These are phyloP conservation scores for Epicoccum nigrum DNA, from an alignment of 2,329 filamentous ascomycete species.

Conservation along the genomic window DNA sequence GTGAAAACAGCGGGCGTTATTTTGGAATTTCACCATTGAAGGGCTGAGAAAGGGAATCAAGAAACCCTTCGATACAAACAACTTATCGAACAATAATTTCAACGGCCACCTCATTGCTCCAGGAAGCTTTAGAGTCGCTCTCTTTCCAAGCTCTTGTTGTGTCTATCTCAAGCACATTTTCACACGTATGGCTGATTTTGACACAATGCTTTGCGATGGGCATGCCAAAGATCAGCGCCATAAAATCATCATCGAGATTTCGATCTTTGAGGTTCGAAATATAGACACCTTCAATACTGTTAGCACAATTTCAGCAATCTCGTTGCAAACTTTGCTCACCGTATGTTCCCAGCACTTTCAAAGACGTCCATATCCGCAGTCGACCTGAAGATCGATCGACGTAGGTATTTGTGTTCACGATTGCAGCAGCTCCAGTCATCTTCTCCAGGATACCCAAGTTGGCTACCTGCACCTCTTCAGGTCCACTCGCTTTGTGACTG, in stretches of 20 bases:
- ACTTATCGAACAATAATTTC: slow-evolving; percentile 41
- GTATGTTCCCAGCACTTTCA: slow-evolving; percentile 81
- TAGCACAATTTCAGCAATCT: background rate
- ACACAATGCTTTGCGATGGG: slow-evolving; percentile 73
- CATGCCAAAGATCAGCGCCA: slow-evolving; percentile 75
- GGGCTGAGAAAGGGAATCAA: background rate
- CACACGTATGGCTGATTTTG: slow-evolving; percentile 58
- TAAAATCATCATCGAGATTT: slow-evolving; percentile 68
- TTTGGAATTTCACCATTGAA: too few relatives aligned
- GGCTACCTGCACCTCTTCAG: slow-evolving; percentile 60
- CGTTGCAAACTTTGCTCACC: slow-evolving; percentile 59
- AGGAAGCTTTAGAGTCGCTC: slow-evolving; percentile 71
- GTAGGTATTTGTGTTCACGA: slow-evolving; percentile 67
- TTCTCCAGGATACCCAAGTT: slow-evolving; percentile 82
- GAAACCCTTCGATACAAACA: background rate
- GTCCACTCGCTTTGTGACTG: slow-evolving; percentile 47
- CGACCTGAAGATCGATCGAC: slow-evolving; percentile 63
- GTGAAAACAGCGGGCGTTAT: too few relatives aligned
- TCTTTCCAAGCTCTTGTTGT: slow-evolving; percentile 77
- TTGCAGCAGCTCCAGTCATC: slow-evolving; percentile 85
- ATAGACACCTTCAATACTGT: slow-evolving; percentile 66
- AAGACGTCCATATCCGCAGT: slow-evolving; percentile 67
- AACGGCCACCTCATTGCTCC: slow-evolving; percentile 66
- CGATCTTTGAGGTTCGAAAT: slow-evolving; percentile 70
- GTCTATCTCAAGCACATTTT: slow-evolving; percentile 76